A percentile compares a stretch with the other conserved stretches of the same genome.
phyloP scores from a whole-genome alignment of 2,329 filamentous ascomycete species.

The Penicillium crustosum region DNA sequence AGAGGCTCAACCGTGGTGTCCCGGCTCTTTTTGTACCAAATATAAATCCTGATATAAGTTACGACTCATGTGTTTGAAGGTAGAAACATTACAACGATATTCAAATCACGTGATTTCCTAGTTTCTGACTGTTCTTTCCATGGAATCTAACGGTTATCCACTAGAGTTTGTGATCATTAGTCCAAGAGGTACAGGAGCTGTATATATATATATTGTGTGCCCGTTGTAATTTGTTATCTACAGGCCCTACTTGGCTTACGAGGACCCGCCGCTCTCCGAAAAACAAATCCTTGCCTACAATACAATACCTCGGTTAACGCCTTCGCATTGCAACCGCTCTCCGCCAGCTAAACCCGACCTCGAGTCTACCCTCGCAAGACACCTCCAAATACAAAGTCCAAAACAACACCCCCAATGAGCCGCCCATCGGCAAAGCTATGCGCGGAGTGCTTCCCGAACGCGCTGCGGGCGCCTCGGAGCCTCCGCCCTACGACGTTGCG shows the following conservation, averaged over 20 bases:
- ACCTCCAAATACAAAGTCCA: constrained; percentile 2
- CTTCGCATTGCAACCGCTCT: constrained; percentile 3
- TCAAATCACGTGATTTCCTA: constrained; percentile 23
- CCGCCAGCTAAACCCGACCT: constrained; percentile 1
- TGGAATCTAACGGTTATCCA: not conserved
- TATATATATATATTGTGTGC: not conserved
- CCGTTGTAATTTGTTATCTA: not conserved
- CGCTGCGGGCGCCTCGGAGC: constrained; percentile 24
- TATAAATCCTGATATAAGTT: not conserved
- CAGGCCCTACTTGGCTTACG: not conserved
- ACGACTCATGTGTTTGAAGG: not conserved
- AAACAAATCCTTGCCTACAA: constrained; percentile 16
- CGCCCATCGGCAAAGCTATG: constrained; percentile 33
- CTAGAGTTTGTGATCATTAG: constrained; percentile 4
- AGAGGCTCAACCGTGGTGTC: not conserved
- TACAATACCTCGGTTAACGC: constrained; percentile 26
- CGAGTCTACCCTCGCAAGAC: not conserved
- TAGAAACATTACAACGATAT: not conserved
- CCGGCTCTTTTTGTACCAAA: not conserved
- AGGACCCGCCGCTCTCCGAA: constrained; percentile 12
- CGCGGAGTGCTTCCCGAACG: constrained; percentile 30
- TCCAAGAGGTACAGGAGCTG: not conserved
- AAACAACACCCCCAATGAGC: constrained; percentile 25
- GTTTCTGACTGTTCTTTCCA: constrained; percentile 17
- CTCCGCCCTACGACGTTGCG: constrained; percentile 18